Base-by-base conservation (phyloP, 495 filamentous ascomycete species). In the Entonaema liquescens region DNA sequence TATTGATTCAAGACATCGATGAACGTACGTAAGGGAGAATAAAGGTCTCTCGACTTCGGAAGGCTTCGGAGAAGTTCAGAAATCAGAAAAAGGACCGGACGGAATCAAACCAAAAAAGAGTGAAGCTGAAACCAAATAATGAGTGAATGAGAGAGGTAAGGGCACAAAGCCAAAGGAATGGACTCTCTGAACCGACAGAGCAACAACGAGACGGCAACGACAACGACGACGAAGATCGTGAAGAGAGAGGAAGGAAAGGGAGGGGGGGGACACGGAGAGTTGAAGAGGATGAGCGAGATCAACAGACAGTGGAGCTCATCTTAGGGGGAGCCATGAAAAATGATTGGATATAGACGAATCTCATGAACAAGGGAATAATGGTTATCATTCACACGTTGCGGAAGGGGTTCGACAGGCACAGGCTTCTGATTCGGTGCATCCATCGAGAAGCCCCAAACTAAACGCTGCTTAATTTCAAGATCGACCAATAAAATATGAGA, bases 51-150 rank as follows among this genome's bases (percentile, higher is more conserved):
- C 65, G 50, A 54, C 50, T 53, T 28, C 25, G 25, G 11, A 56
- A 56, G 67, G 67, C 67, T 67, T 70, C 62, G 70, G 67, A 67
- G 55, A 75, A 80, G 69, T 76, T 74, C 67, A 76, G 28, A 56
- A 70, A 64, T 68, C 3, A 31, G 67, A 77, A 68, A 77, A 84
- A 85, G 50, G 83, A 86, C 71, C 65, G 85, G 82, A 84, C 81
- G 78, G 83, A 73, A 78, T 80, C 83, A 80, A 83, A 82, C 49
- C 83, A 67, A 78, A 94, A 47, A 93, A 86, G 92, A 94, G 87
- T 93, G 92, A 93, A 94, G 92, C 89, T 87, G 90, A 86, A 80
- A 86, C 87, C 84, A 84, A 72, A 44, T 47, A 70, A 70, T 55
- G 63, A 71, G 58, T 67, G 73, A 73, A 77, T 70, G 70, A 68